Conservation (phyloP, 2,329 filamentous ascomycete species). For the Colletotrichum plurivorum region DNA sequence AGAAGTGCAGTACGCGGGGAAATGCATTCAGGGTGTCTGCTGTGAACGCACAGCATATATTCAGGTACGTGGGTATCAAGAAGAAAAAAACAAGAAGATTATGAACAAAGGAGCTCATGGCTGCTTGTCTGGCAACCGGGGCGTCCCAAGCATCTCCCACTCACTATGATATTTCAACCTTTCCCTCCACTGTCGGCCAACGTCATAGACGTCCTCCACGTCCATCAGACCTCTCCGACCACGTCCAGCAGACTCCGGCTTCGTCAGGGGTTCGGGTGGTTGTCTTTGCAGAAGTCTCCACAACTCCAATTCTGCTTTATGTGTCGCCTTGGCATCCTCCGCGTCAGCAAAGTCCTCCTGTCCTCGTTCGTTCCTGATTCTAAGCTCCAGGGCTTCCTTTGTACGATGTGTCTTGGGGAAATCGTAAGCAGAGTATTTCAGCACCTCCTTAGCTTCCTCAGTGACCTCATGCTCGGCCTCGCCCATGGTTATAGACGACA, state of each 20-base stretch:
- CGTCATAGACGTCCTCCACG: slow-evolving; percentile 54
- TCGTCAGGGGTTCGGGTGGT: slow-evolving; percentile 53
- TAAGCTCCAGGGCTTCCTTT: slow-evolving; percentile 53
- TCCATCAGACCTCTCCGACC: slow-evolving; percentile 47
- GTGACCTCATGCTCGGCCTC: slow-evolving; percentile 48
- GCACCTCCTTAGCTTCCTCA: slow-evolving; percentile 58
- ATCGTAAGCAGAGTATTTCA: slow-evolving; percentile 57
- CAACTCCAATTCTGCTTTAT: slow-evolving; percentile 59
- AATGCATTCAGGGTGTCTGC: background rate
- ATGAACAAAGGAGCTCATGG: slow-evolving; percentile 1
- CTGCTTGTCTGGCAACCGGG: slow-evolving; percentile 10
- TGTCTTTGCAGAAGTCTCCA: slow-evolving; percentile 60
- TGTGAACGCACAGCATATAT: background rate
- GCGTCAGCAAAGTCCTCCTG: slow-evolving; percentile 62
- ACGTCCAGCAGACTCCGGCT: slow-evolving; percentile 47
- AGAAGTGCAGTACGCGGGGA: background rate
- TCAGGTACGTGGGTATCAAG: slow-evolving; percentile 37
- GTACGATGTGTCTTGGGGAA: slow-evolving; percentile 54
- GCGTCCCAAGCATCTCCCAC: slow-evolving; percentile 55
- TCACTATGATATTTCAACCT: slow-evolving; percentile 54
- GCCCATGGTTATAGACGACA: background rate
- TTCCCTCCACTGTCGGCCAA: slow-evolving; percentile 56
- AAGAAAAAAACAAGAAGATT: slow-evolving; percentile 7
- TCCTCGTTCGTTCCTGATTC: slow-evolving; percentile 57
- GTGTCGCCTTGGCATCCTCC: slow-evolving; percentile 56